Evolutionary conservation across 345 rosid genomes (phyloP), one percentile per base, ranked within the genome.

Genomic region (Camelina neglecta): DNA sequence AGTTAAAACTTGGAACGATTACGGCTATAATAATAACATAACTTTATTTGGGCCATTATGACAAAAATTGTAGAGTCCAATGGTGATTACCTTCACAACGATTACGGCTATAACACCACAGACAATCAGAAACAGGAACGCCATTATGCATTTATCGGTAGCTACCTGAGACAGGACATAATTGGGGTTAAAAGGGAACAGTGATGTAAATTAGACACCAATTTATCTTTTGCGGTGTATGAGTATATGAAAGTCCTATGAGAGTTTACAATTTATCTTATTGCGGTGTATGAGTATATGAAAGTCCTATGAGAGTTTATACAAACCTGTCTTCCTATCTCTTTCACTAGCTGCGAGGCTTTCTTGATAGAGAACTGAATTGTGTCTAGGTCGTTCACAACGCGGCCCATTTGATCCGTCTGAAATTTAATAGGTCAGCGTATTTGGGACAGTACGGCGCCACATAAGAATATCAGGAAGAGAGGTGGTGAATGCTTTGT

Each of bases 361-460:
- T 94, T 94, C 86, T 94, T 94, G 73, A 94, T 85, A 31, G 98
- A 94, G 82, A 94, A 94, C 65, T 94, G 99, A 81, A 94, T 90
- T 4, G 97, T 94, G 80, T 95, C 97, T 45, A 95, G 86, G 81
- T 92, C 84, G 60, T 95, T 89, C 39, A 90, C 97, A 60, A 92
- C 87, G 1, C 93, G 90, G 4, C 95, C 99, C 99, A 95, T 95
- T 95, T 95, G 99, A 48, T 94, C 99, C 20, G 99, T 90, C 97
- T 94, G 86, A 75, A 41, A 10, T 15, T 5, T 60, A 71, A n/a
- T 3, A 42, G 9, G 66, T 62, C 54, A 61, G 26, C 16, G 2
- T 54, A 53, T 24, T 31, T 42, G 53, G 4, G 33, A 47, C 15
- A 8, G 20, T 18, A 49, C 3, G 31, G 5, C 10, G 2, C 36